Evolutionary conservation across 2,329 filamentous ascomycete genomes (phyloP), one percentile per base, ranked within the genome.

Genomic region (Hypoxylon sp.): DNA sequence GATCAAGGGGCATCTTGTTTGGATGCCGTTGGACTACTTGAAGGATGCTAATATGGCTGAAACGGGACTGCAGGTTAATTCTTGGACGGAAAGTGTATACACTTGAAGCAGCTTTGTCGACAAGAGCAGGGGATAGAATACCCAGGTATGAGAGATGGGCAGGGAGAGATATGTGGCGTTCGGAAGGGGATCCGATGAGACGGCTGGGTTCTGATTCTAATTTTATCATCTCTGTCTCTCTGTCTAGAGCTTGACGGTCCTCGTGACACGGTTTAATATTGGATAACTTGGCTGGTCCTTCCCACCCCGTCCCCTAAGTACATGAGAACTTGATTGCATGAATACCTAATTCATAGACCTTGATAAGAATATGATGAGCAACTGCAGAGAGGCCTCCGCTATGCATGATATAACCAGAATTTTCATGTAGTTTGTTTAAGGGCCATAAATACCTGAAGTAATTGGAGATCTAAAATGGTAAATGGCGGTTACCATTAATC

Each of bases 11-110:
- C 95, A 98, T 82, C 80, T 98, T 44, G 95, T 98, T 6, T 97
- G 93, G 93, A 95, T 97, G 90, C 94, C 94, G n/a, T 79, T 98
- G 75, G 88, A 94, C 50, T 98, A 97, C 78, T 80, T 98, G 76
- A 86, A 88, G 74, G 90, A 97, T 70, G 93, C 91, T 0, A 87
- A 93, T 74, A 97, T 98, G 94, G 94, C 94, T 0, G 94, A 98
- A 82, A 88, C 87, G 75, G 94, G 95, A 0, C 76, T 98, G 79
- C 91, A 94, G 80, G 89, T 98, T 44, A 98, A 98, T 79, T 82
- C 88, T 50, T 91, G 89, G 76, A 98, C 95, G 0, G 93, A 98
- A 84, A 93, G 92, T 86, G 88, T 97, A 68, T 96, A 93, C 78
- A 92, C 92, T 5, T 93, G 73, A 79, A 8, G 21, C 37, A 21